Base-by-base conservation (phyloP, 2,329 filamentous ascomycete genomes). In the Hysterium pulicare region DNA sequence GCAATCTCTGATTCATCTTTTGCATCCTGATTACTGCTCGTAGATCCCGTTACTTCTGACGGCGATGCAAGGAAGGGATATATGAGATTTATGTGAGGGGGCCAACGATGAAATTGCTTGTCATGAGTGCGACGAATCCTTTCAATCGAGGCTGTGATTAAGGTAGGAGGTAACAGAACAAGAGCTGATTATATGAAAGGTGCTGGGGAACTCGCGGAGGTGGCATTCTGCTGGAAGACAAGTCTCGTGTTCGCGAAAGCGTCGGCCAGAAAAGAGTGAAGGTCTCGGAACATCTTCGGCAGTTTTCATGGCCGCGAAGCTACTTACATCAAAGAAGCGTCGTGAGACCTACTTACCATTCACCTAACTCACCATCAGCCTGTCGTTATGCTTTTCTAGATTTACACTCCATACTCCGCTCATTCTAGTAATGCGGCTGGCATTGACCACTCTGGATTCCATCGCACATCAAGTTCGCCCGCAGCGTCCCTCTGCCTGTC, bases 1-100 rank as follows among this genome's bases (percentile, higher is more conserved):
- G n/a, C n/a, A n/a, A n/a, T n/a, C n/a, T 34, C 42, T 38, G 22
- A 36, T 42, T 34, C 35, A 20, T 46, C 24, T 28, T 13, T 28
- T 7, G 24, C 8, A 28, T 28, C 24, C 24, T 13, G 8, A 28
- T 28, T 13, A 28, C 13, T 13, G 24, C 13, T n/a, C n/a, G n/a
- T n/a, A n/a, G n/a, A n/a, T n/a, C n/a, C n/a, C n/a, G n/a, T 11
- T 7, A 17, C 33, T 22, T 51, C 48, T 10, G 55, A 51, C 10
- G 55, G 50, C 1, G 46, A 50, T 8, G 47, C 42, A 39, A 61
- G 47, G 37, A 62, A 63, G 10, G 58, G 59, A 38, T 61, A 61
- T 33, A 63, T 43, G 19, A 61, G 40, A 32, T 63, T 63, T 37
- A 61, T 58, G 33, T 63, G 59, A 6, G 59, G 53, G 20, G 57